Base-by-base conservation (phyloP, 2,329 filamentous ascomycete species). In the Penicillium nordicum region DNA sequence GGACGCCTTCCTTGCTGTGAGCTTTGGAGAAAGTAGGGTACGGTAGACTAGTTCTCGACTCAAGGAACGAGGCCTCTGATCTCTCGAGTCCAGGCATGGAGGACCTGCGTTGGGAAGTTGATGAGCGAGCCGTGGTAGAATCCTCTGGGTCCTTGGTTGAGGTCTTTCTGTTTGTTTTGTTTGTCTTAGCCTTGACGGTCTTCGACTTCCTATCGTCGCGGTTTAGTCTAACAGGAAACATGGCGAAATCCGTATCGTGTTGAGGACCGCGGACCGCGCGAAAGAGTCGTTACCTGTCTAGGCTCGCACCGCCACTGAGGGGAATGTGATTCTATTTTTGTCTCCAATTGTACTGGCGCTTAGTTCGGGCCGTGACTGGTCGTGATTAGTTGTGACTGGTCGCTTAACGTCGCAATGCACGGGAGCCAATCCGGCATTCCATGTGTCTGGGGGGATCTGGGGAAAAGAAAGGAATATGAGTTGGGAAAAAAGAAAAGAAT, bases 1-100 rank as follows among this genome's bases (percentile, higher is more conserved):
- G 81, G 52, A 96, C 84, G 43, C 86, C 84, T 76, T 97, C 93
- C 74, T 92, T 94, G 79, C 91, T 95, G 73, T 96, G 90, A 12
- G 89, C 89, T 76, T 95, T 97, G 76, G 89, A 94, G 74, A 95
- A 91, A 11, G 82, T 82, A 1, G 92, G 90, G 70, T 96, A 96
- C 7, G 90, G 88, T 41, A 89, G 70, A 59, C 81, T 82, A 29
- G 74, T 68, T 60, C 75, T 77, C 46, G 76, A 77, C 48, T 77
- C 76, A 53, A 75, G 67, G 61, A 76, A 74, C 21, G 72, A 75
- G 57, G 71, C 67, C 44, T 62, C 69, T 40, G 69, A 64, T 47
- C 62, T 70, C 55, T 79, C 74, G 54, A 79, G 70, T 49, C 81
- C 81, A 32, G 84, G 72, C 75, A 84, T 84, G 72, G 84, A 82